phyloP scores from a whole-genome alignment of 352 stramenopile genomes.

The Phytophthora sp. region DNA sequence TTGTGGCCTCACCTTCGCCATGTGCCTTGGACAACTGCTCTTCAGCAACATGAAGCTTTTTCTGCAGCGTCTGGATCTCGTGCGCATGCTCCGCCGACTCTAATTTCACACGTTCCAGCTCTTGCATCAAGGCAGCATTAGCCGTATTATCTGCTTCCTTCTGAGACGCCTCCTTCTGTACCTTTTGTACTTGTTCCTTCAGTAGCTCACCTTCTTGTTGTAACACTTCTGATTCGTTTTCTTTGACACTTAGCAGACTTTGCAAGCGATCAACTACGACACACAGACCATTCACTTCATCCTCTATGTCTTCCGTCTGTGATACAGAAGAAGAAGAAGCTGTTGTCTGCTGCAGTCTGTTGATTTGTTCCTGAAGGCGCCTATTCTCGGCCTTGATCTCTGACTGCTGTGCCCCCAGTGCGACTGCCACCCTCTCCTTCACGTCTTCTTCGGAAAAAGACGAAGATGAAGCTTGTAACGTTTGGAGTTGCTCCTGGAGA shows the following conservation, averaged over 20 bases:
- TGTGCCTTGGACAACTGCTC: conserved; percentile 31
- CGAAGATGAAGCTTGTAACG: neutral
- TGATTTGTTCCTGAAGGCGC: conserved; percentile 24
- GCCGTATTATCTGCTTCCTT: conserved; percentile 17
- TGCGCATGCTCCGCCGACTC: conserved; percentile 55
- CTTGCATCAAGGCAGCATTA: conserved; percentile 48
- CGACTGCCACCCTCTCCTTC: conserved; percentile 10
- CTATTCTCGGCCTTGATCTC: conserved; percentile 30
- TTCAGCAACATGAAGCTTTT: conserved; percentile 35
- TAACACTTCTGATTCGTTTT: conserved; percentile 30
- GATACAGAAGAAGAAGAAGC: conserved; percentile 4
- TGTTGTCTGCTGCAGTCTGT: conserved; percentile 19
- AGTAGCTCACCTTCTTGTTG: conserved; percentile 37
- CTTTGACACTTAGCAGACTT: conserved; percentile 18
- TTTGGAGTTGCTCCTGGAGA: conserved; percentile 29
- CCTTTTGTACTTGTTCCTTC: conserved; percentile 28
- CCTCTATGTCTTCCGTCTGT: conserved; percentile 13
- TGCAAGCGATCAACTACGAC: conserved; percentile 28
- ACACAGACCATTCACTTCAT: conserved; percentile 22
- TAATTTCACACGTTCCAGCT: conserved; percentile 71
- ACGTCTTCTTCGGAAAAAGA: neutral
- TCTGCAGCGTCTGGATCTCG: conserved; percentile 48
- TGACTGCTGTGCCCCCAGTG: conserved; percentile 12
- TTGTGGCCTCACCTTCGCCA: conserved; percentile 24
- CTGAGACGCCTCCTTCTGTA: conserved; percentile 13